Conservation (phyloP, 2,329 filamentous ascomycete species). For the Helminthosporium solani region DNA sequence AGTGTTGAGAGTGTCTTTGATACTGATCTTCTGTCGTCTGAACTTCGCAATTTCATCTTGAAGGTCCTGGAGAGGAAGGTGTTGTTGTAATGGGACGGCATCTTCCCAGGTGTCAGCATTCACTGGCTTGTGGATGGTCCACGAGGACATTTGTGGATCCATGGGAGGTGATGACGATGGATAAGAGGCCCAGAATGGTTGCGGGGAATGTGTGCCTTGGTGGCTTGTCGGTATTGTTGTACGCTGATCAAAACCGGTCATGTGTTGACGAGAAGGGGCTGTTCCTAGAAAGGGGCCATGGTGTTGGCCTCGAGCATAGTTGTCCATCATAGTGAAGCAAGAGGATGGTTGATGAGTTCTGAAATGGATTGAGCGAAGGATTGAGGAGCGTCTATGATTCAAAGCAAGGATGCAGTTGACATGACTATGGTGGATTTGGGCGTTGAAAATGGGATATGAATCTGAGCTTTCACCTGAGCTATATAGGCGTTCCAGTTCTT, state of each 20-base stretch:
- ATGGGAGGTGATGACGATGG: not conserved
- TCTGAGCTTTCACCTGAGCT: not conserved
- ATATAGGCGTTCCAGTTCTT: slow-evolving; percentile 6
- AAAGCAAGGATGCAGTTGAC: not conserved
- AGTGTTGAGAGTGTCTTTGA: slow-evolving; percentile 23
- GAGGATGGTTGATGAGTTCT: not conserved
- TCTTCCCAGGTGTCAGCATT: slow-evolving; percentile 27
- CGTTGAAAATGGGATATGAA: not conserved
- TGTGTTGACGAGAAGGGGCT: not conserved
- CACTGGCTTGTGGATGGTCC: slow-evolving; percentile 26
- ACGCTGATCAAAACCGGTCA: not conserved
- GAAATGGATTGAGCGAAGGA: not conserved
- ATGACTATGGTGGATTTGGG: not conserved
- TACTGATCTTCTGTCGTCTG: slow-evolving; percentile 17
- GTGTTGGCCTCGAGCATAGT: not conserved
- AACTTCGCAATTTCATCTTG: slow-evolving; percentile 24
- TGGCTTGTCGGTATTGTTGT: not conserved
- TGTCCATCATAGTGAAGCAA: not conserved
- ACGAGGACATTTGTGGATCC: slow-evolving; percentile 20
- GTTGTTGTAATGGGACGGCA: slow-evolving; percentile 23
- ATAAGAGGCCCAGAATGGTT: not conserved
- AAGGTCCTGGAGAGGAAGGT: slow-evolving; percentile 23
- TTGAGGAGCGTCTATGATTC: not conserved
- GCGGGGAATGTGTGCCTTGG: not conserved
- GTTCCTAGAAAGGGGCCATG: slow-evolving; percentile 1